phyloP scores from a whole-genome alignment of 768 basidiomycete species.

The Tylopilus plumbeoviolaceoides region DNA sequence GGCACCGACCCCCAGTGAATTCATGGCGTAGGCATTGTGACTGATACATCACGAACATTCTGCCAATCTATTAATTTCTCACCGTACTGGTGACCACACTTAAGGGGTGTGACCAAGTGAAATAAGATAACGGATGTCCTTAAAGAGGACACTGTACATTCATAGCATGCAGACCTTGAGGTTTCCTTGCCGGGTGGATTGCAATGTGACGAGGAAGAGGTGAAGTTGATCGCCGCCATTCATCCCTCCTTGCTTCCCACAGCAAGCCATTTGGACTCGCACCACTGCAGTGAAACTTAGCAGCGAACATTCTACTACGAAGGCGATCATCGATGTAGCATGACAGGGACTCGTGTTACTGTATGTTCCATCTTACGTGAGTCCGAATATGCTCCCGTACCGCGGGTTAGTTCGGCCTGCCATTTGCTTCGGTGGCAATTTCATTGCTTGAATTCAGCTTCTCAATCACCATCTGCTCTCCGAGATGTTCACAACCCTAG shows the following conservation, averaged over 20 bases:
- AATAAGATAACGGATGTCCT: too few relatives aligned
- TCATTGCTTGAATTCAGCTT: background rate
- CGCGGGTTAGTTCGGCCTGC: too few relatives aligned
- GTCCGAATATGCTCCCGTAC: background rate
- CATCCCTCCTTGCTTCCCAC: background rate
- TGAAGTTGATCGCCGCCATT: background rate
- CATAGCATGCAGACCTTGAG: too few relatives aligned
- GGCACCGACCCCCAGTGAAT: background rate
- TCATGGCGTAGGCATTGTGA: background rate
- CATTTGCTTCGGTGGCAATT: background rate
- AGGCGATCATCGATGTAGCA: too few relatives aligned
- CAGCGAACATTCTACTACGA: background rate
- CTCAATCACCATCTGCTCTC: background rate
- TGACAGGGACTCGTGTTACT: too few relatives aligned
- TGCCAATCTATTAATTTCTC: too few relatives aligned
- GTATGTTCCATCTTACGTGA: background rate
- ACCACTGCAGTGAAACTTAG: background rate
- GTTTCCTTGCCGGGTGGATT: background rate
- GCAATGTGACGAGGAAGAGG: background rate
- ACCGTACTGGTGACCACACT: too few relatives aligned
- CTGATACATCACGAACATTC: too few relatives aligned
- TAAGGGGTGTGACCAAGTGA: too few relatives aligned
- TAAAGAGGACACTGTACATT: too few relatives aligned
- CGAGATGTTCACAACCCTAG: slow-evolving; percentile 9
- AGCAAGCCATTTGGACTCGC: background rate